phyloP scores from a whole-genome alignment of 2,329 filamentous ascomycete genomes.

The Trichoderma citrinoviride region DNA sequence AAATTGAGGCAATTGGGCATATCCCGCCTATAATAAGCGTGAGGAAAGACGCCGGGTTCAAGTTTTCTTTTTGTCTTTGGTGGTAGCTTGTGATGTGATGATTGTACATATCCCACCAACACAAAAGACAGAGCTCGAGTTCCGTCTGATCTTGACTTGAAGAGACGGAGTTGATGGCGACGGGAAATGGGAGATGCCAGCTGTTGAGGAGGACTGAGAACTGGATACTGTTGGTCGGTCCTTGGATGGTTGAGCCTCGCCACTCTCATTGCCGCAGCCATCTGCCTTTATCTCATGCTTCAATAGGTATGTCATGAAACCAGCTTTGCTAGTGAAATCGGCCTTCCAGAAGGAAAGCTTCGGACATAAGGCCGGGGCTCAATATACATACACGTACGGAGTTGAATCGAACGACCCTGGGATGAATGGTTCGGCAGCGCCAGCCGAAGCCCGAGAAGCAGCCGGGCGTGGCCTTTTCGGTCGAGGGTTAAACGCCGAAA shows the following conservation, averaged over 20 bases:
- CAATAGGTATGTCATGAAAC: not conserved
- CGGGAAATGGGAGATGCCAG: not conserved
- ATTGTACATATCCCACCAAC: not conserved
- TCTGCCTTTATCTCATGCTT: not conserved
- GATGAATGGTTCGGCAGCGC: not conserved
- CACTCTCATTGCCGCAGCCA: not conserved
- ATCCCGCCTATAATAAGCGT: not conserved
- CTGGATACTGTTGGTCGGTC: not conserved
- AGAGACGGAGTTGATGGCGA: not conserved
- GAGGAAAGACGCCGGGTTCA: no score
- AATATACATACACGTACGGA: not conserved
- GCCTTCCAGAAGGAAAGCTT: not conserved
- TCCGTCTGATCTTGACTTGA: not conserved
- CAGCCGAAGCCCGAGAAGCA: not conserved
- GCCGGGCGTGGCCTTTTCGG: not conserved
- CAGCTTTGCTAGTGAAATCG: not conserved
- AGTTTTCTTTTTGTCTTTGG: no score
- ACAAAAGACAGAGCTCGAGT: not conserved
- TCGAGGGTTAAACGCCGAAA: conserved; percentile 6
- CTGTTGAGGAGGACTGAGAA: not conserved
- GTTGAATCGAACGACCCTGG: not conserved
- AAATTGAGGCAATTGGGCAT: not conserved
- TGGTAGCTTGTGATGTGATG: not conserved
- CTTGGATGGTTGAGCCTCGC: no score
- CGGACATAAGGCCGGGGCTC: not conserved